These are phyloP conservation scores for Cutaneotrichosporon mucoides DNA, from an alignment of 1,284 basidiomycete genomes.

Conservation along the genomic window DNA sequence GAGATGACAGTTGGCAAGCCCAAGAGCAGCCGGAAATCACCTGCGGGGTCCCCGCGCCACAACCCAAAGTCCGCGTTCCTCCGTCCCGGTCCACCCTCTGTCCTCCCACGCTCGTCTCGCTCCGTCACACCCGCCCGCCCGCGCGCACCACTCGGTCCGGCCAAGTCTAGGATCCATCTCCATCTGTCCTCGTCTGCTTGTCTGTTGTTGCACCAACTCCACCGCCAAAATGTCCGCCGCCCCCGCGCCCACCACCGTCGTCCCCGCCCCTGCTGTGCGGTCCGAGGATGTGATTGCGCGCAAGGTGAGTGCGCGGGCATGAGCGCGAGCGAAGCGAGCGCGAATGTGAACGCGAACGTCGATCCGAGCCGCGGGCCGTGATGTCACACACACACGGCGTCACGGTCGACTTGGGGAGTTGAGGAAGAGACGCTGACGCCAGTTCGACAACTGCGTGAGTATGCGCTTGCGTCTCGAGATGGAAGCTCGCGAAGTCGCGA, in stretches of 20 bases:
- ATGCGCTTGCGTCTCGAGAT: not conserved
- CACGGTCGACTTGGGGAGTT: no score
- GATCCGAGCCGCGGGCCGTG: no score
- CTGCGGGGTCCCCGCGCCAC: slow-evolving; percentile 15
- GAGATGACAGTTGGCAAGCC: no score
- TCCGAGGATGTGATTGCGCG: slow-evolving; percentile 80
- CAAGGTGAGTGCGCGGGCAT: slow-evolving; percentile 68
- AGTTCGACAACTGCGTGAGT: slow-evolving; percentile 94
- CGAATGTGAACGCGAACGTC: no score
- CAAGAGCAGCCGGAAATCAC: not conserved
- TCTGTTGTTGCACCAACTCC: no score
- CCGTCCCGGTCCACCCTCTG: not conserved
- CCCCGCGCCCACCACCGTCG: slow-evolving; percentile 15
- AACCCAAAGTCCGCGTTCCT: slow-evolving; percentile 11
- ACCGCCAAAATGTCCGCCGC: not conserved
- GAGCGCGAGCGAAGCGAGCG: no score
- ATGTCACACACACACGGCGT: no score
- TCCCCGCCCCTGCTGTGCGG: slow-evolving; percentile 53
- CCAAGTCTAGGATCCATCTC: no score
- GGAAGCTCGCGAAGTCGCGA: not conserved
- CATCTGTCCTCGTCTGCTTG: no score
- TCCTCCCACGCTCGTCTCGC: not conserved
- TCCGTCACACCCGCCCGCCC: not conserved
- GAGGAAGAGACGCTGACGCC: no score
- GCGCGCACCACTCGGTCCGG: no score